phyloP scores from a whole-genome alignment of 2,329 filamentous ascomycete species.

The Trichoderma brevicompactum region DNA sequence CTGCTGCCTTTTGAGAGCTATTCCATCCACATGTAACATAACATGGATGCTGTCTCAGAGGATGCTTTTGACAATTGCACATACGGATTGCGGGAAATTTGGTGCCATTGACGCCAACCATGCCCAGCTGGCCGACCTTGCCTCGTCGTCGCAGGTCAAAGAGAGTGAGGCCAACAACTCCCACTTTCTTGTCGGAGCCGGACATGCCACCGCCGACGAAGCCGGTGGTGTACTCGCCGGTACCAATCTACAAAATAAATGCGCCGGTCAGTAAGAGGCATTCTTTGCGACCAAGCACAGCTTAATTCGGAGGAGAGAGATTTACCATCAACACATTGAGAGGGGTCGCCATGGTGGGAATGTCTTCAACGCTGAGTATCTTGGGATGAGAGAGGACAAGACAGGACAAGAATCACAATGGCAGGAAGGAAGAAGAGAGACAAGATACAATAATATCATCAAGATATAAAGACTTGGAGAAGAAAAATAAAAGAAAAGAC shows the following conservation, averaged over 20 bases:
- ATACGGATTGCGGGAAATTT: constrained; percentile 91
- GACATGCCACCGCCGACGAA: constrained; percentile 85
- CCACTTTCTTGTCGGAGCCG: constrained; percentile 92
- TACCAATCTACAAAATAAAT: constrained; percentile 66
- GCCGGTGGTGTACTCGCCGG: constrained; percentile 95
- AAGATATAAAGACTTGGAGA: background rate
- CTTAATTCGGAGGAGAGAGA: constrained; percentile 4
- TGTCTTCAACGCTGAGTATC: background rate
- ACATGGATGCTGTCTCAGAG: too few species aligned
- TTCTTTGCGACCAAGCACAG: background rate
- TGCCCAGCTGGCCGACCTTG: constrained; percentile 82
- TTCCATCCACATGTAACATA: too few species aligned
- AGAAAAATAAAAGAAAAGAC: background rate
- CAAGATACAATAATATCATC: background rate
- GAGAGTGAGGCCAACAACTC: constrained; percentile 86
- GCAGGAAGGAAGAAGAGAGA: background rate
- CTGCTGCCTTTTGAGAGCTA: background rate
- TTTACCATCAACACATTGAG: constrained; percentile 71
- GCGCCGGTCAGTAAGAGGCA: background rate
- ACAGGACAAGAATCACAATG: background rate
- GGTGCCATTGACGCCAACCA: constrained; percentile 86
- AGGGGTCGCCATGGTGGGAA: constrained; percentile 57
- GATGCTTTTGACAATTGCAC: constrained; percentile 38
- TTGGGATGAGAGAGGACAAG: background rate
- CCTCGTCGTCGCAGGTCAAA: constrained; percentile 87